Conservation (phyloP, 495 filamentous ascomycete species). For the Daldinia childiae region DNA sequence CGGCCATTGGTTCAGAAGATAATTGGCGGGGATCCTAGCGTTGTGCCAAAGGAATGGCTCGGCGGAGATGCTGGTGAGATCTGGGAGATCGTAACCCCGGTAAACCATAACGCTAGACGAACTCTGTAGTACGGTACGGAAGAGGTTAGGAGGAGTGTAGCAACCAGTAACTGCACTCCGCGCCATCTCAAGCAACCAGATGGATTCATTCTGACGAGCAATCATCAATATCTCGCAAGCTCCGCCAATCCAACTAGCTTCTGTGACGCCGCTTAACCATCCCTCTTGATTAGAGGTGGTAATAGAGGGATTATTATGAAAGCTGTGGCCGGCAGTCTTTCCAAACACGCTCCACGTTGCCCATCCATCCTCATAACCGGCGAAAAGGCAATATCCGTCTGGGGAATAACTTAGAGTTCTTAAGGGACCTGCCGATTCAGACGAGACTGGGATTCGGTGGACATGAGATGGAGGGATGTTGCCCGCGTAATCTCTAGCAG, state of each 20-base stretch:
- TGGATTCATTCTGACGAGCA: conserved; percentile 71
- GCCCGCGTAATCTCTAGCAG: conserved; percentile 89
- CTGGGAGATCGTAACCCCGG: conserved; percentile 88
- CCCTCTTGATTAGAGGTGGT: conserved; percentile 73
- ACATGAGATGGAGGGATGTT: conserved; percentile 91
- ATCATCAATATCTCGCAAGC: conserved; percentile 85
- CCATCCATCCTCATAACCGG: conserved; percentile 93
- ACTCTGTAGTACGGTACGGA: conserved; percentile 87
- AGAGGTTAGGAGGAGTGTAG: conserved; percentile 88
- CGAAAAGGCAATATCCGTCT: conserved; percentile 96
- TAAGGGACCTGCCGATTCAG: conserved; percentile 69
- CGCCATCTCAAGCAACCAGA: conserved; percentile 92
- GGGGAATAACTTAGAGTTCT: conserved; percentile 88
- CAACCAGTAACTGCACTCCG: conserved; percentile 90
- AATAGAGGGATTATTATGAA: conserved; percentile 71
- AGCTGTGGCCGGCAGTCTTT: conserved; percentile 84
- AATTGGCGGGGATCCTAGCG: conserved; percentile 82
- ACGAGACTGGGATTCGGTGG: conserved; percentile 71
- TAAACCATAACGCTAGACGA: conserved; percentile 88
- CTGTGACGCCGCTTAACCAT: conserved; percentile 79
- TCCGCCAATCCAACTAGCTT: conserved; percentile 85
- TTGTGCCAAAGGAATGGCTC: conserved; percentile 94
- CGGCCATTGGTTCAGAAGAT: conserved; percentile 91
- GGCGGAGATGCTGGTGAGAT: conserved; percentile 89
- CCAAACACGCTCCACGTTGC: conserved; percentile 97